Conservation (phyloP, 768 basidiomycete genomes). For the Leucosporidium scottii region DNA sequence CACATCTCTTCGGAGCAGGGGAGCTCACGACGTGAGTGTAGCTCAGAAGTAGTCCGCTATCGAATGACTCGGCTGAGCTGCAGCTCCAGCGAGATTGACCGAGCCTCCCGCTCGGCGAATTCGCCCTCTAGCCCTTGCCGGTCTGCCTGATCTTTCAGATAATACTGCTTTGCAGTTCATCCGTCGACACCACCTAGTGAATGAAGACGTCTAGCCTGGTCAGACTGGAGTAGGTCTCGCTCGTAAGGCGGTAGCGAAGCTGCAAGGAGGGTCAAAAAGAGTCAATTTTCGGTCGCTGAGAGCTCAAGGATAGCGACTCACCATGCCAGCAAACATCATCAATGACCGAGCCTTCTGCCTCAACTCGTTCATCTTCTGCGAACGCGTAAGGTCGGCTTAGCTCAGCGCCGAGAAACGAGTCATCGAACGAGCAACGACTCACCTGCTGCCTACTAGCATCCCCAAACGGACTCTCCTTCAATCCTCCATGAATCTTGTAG, state of each 20-base stretch:
- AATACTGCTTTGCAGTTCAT: neutral
- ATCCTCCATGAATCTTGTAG: slow-evolving; percentile 67
- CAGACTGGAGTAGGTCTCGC: slow-evolving; percentile 81
- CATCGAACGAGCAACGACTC: too few relatives aligned
- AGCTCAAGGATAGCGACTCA: slow-evolving; percentile 41
- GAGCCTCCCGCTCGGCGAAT: neutral
- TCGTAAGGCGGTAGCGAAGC: slow-evolving; percentile 79
- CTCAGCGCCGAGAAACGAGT: slow-evolving; percentile 13
- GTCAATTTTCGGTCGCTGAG: slow-evolving; percentile 41
- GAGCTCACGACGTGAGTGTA: too few relatives aligned
- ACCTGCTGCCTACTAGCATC: slow-evolving; percentile 75
- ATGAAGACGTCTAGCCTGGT: slow-evolving; percentile 66
- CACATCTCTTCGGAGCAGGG: too few relatives aligned
- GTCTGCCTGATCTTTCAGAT: neutral
- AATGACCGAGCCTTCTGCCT: slow-evolving; percentile 75
- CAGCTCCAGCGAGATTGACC: too few relatives aligned
- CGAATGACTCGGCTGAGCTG: too few relatives aligned
- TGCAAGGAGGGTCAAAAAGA: neutral
- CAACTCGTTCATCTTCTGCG: slow-evolving; percentile 58
- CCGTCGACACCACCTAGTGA: slow-evolving; percentile 1
- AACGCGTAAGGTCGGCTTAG: slow-evolving; percentile 33
- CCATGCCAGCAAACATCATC: slow-evolving; percentile 66
- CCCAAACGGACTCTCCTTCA: slow-evolving; percentile 62
- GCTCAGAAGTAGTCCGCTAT: too few relatives aligned
- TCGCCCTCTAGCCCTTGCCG: neutral